Evolutionary conservation across 148 eudicot genomes (phyloP).

Genomic region (Cornus controversa): DNA sequence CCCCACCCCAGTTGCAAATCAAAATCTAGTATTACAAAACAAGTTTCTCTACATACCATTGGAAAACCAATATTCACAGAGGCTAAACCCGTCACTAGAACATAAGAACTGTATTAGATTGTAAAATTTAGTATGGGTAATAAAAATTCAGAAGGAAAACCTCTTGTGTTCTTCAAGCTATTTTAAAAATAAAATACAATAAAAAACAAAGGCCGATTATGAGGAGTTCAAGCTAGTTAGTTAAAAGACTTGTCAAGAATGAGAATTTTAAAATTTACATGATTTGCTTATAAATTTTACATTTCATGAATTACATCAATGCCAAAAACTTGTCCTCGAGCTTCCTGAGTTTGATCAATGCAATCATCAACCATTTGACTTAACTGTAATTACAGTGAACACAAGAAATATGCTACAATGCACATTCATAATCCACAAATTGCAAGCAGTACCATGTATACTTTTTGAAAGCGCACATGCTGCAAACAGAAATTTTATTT

Average conservation of each 20-base stretch:
- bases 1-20: not conserved
- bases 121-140: not conserved
- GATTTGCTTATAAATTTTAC: not conserved
- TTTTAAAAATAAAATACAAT: not conserved
- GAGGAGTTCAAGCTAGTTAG: not conserved
- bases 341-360: not conserved
- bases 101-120: not conserved
- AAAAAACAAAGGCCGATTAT: not conserved
- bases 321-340: not conserved
- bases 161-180: not conserved
- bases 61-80: not conserved
- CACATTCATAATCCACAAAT: not conserved
- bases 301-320: no score
- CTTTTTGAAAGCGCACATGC: not conserved
- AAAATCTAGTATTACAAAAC: no score
- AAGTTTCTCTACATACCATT: no score
- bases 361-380: not conserved
- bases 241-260: not conserved
- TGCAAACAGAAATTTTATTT: not conserved
- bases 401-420: not conserved
- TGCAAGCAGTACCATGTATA: not conserved
- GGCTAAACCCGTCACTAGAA: not conserved
- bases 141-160: no score
- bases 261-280: not conserved
- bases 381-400: not conserved